Percentiles rank a stretch among this genome's conserved stretches.
Conservation (phyloP, 1,139 yeast species). For the Magnusiomyces sp. region DNA sequence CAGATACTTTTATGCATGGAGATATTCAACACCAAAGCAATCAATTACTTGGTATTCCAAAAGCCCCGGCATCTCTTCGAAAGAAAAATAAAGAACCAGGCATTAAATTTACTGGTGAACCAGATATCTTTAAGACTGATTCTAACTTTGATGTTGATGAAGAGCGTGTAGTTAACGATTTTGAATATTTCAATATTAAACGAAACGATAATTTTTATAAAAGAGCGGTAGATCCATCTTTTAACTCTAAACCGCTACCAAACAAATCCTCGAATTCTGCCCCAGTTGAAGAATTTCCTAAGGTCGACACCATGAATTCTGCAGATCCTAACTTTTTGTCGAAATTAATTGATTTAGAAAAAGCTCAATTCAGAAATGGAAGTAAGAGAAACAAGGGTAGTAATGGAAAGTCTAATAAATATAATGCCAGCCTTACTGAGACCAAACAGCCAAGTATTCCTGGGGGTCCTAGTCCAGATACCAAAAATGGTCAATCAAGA, state of each 20-base stretch:
- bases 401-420: background rate
- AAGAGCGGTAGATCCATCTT: background rate
- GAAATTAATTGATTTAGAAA: conserved; percentile 2
- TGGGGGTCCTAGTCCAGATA: background rate
- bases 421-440: background rate
- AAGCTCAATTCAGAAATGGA: background rate
- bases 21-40: too few relatives aligned
- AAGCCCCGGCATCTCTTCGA: too few relatives aligned
- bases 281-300: background rate
- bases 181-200: conserved; percentile 1
- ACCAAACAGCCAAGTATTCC: background rate
- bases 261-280: too few relatives aligned
- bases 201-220: background rate
- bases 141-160: background rate
- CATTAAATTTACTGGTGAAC: too few relatives aligned
- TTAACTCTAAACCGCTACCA: too few relatives aligned
- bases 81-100: too few relatives aligned
- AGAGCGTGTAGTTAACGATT: conserved; percentile 3
- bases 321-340: conserved; percentile 2
- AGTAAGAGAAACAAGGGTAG: background rate
- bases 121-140: too few relatives aligned
- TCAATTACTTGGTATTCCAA: too few relatives aligned
- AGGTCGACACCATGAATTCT: background rate
- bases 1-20: background rate
- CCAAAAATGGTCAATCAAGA: background rate